Evolutionary conservation across 2,329 filamentous ascomycete genomes (phyloP), one percentile per base, ranked within the genome.

Genomic region (Aureobasidium lini): DNA sequence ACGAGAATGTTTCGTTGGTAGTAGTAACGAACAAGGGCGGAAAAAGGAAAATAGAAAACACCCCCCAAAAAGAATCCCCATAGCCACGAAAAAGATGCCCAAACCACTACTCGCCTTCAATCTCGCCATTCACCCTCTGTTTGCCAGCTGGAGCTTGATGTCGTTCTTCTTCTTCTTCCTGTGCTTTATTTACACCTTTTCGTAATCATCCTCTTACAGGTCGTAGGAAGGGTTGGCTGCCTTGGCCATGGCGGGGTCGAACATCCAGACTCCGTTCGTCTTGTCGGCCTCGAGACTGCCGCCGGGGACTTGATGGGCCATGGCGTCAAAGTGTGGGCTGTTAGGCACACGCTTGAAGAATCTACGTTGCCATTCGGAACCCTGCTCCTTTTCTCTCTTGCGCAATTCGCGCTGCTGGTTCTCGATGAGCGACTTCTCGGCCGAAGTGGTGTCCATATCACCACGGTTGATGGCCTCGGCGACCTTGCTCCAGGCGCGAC

Each of bases 381-480:
- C 85, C 66, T 91, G 88, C n/a, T 82, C 80, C 67, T 84, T 84
- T 72, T 96, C 92, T 68, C 84, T 79, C 70, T 83, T 83, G 64
- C 92, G 84, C 75, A 84, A 79, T 72, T 82, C 89, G 13, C 91
- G 85, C 78, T 97, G 93, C 37, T 86, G 85, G 66, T 90, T 89
- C 75, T 97, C 94, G 64, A 97, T 95, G 73, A 90, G 89, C 60
- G 83, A 82, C 79, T 97, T 97, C 71, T 95, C 89, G 13, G 76
- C 70, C 1, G 85, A 84, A 0, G 90, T 90, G 4, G 82, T 77
- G 66, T 96, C 90, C 82, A 96, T 90, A 72, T 96, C 90, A 60
- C 90, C 89, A 65, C 81, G 84, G 60, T 84, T 80, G 67, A 97
- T 94, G 48, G 86, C 90, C 32, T 83, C 82, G 0, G 90, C 90